Conservation (phyloP, 306 rosid genomes). For the apple (Malus domestica) region DNA sequence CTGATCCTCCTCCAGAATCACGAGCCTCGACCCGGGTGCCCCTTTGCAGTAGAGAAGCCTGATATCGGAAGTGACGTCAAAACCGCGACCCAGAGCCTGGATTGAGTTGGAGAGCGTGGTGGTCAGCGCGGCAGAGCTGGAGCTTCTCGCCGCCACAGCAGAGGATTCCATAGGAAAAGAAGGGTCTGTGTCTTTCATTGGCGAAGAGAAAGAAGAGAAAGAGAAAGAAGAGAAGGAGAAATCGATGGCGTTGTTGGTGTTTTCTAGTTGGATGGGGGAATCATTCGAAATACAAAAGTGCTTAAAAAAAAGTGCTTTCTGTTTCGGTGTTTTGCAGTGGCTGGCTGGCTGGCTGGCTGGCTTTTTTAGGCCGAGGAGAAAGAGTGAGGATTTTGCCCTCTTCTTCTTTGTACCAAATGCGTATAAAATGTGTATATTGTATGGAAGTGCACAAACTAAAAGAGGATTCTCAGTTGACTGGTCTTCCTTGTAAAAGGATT, state of each 20-base stretch:
- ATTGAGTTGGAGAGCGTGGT: slow-evolving; percentile 68
- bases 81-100: slow-evolving; percentile 93
- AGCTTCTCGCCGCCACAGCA: slow-evolving; percentile 1
- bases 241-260: background rate
- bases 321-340: background rate
- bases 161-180: slow-evolving; percentile 26
- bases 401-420: slow-evolving; percentile 33
- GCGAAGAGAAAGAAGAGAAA: background rate
- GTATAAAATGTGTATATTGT: slow-evolving; percentile 11
- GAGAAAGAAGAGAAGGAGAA: background rate
- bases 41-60: slow-evolving; percentile 93
- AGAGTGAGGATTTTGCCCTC: slow-evolving; percentile 18
- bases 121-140: slow-evolving; percentile 50
- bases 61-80: slow-evolving; percentile 93
- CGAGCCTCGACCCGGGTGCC: slow-evolving; percentile 79
- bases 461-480: slow-evolving; percentile 33
- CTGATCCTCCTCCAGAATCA: slow-evolving; percentile 47
- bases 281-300: slow-evolving; percentile 11
- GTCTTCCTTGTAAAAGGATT: background rate
- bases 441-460: background rate
- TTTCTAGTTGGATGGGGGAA: slow-evolving; percentile 1
- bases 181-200: slow-evolving; percentile 17
- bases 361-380: slow-evolving; percentile 18
- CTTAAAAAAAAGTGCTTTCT: background rate
- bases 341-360: background rate